phyloP scores from a whole-genome alignment of 139 green algal species.

The Pleodorina starrii region DNA sequence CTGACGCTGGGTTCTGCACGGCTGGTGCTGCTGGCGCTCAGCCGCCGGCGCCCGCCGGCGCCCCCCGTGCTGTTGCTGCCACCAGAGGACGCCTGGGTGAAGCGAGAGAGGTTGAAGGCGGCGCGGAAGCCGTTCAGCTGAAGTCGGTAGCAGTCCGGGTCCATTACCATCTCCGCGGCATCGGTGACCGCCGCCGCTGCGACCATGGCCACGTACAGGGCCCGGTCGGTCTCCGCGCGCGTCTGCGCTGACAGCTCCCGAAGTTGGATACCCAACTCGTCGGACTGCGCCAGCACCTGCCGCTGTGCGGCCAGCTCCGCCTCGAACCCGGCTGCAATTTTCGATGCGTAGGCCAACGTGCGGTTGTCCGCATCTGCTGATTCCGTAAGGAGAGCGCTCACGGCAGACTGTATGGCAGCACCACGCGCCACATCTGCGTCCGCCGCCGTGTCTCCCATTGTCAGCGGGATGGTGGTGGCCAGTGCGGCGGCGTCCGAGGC shows the following conservation, averaged over 20 bases:
- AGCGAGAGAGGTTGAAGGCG: not conserved
- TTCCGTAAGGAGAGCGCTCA: not conserved
- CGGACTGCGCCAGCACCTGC: not conserved
- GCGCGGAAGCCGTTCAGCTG: not conserved
- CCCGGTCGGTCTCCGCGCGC: constrained; percentile 15
- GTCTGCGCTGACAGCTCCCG: constrained; percentile 1
- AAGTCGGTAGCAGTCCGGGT: constrained; percentile 29
- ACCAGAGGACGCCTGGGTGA: not conserved
- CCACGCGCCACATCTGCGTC: not conserved
- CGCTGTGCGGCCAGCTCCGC: not conserved
- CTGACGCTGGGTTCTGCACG: too few relatives aligned
- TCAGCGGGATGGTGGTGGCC: not conserved
- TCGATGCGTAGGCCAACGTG: not conserved
- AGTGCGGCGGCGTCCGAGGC: not conserved
- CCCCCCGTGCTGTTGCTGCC: not conserved
- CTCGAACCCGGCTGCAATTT: not conserved
- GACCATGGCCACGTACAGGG: constrained; percentile 4
- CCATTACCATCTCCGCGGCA: not conserved
- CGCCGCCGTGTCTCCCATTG: not conserved
- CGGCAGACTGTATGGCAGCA: not conserved
- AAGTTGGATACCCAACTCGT: not conserved
- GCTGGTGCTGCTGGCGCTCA: not conserved
- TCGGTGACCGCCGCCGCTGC: not conserved
- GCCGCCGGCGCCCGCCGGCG: not conserved
- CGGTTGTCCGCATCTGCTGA: not conserved